phyloP scores from a whole-genome alignment of 352 stramenopile species.

The Globisporangium ultimum region DNA sequence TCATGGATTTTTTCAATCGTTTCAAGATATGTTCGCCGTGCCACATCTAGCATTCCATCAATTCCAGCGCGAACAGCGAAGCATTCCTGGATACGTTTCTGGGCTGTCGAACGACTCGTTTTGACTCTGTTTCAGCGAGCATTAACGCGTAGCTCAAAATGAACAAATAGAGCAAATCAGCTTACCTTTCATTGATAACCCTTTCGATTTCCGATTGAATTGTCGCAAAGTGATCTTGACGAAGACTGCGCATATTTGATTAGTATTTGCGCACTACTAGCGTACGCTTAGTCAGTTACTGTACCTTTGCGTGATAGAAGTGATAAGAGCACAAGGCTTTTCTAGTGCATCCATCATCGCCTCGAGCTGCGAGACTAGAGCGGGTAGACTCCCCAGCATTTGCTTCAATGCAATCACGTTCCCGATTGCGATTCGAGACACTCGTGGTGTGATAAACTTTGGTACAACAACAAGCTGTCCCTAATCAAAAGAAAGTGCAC shows the following conservation, averaged over 20 bases:
- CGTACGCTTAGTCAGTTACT: slow-evolving; percentile 13
- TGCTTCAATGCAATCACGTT: slow-evolving; percentile 86
- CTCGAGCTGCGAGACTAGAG: slow-evolving; percentile 48
- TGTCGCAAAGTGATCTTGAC: slow-evolving; percentile 43
- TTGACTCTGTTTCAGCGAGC: slow-evolving; percentile 38
- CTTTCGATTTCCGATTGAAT: slow-evolving; percentile 65
- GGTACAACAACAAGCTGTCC: slow-evolving; percentile 74
- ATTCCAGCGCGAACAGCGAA: slow-evolving; percentile 80
- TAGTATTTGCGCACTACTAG: background rate
- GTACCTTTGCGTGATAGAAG: slow-evolving; percentile 67
- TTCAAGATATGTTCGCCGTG: slow-evolving; percentile 73
- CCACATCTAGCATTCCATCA: slow-evolving; percentile 84
- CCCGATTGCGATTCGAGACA: slow-evolving; percentile 66
- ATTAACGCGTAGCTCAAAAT: no score
- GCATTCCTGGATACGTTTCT: slow-evolving; percentile 85
- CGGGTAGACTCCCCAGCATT: slow-evolving; percentile 63
- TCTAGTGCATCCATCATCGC: slow-evolving; percentile 26
- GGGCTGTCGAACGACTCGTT: slow-evolving; percentile 54
- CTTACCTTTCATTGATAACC: slow-evolving; percentile 74
- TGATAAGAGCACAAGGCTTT: slow-evolving; percentile 38
- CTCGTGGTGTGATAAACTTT: slow-evolving; percentile 65
- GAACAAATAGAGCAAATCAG: no score
- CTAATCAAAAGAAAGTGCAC: slow-evolving; percentile 21
- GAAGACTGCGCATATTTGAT: slow-evolving; percentile 27
- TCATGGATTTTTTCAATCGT: slow-evolving; percentile 84